Percentiles rank a stretch among this genome's conserved stretches.
phyloP scores from a whole-genome alignment of 2,329 filamentous ascomycete genomes.

The Xylaria sp. region DNA sequence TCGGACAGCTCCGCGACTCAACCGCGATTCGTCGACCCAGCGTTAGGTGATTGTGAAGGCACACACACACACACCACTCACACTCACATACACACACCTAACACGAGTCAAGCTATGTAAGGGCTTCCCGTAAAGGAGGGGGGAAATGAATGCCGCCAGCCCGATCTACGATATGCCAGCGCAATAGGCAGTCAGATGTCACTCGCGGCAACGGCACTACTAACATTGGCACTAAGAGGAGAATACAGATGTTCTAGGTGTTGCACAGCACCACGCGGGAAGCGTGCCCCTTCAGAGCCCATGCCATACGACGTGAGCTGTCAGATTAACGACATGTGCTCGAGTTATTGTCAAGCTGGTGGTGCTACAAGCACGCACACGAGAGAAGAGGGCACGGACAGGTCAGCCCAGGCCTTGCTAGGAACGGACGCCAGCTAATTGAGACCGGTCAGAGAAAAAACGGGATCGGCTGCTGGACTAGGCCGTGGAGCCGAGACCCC shows the following conservation, averaged over 20 bases:
- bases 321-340: conserved; percentile 37
- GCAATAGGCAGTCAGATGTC: conserved; percentile 11
- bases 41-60: conserved; percentile 20
- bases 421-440: conserved; percentile 21
- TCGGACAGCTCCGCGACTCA: conserved; percentile 27
- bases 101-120: conserved; percentile 28
- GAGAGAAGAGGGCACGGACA: conserved; percentile 7
- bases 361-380: conserved; percentile 18
- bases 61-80: too few species aligned
- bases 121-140: conserved; percentile 1
- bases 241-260: conserved; percentile 26
- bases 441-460: conserved; percentile 36
- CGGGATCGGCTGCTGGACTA: conserved; percentile 30
- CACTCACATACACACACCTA: conserved; percentile 1
- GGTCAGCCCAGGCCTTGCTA: not conserved
- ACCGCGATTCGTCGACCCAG: conserved; percentile 5
- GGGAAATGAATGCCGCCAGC: not conserved
- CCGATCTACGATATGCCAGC: conserved; percentile 6
- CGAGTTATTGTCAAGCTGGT: conserved; percentile 14
- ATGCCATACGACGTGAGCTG: conserved; percentile 35
- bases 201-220: not conserved
- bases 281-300: conserved; percentile 22
- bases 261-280: conserved; percentile 37
- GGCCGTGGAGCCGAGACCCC: conserved; percentile 33
- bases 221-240: conserved; percentile 13